Base-by-base conservation (phyloP, 2,329 filamentous ascomycete species). In the Beauveria varroae region DNA sequence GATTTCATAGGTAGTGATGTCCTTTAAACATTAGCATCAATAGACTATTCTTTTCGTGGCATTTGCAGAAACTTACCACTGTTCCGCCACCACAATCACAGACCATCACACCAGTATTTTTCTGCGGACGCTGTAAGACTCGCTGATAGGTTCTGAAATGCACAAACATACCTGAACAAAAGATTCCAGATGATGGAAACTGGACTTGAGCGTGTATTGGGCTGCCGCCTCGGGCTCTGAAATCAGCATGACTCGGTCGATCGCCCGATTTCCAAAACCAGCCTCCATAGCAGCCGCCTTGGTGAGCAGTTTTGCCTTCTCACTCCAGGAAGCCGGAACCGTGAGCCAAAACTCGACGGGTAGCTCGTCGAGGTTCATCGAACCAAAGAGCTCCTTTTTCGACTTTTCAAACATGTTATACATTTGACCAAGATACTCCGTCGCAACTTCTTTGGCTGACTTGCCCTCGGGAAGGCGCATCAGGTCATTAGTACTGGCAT, bases 151-250 rank as follows among this genome's bases (percentile, higher is more conserved):
- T 28, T 2, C 28, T 9, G 28, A 28, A 9, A 28, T 9, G 8
- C 28, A 28, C 28, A 30, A 1, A 30, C 28, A 30, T 30, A 30
- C 28, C 28, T 86, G 77, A 3, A 89, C 85, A 63, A 89, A 90
- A 22, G 40, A 22, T 18, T 62, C 53, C 1, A 64, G 3, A 18
- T 28, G 37, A 12, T 63, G 26, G 5, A 64, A 7, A 43, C 57
- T 62, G 0, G 60, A 64, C 24, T 60, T 60, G n/a, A 60, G 57
- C 1, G 49, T 47, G 16, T 60, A 60, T 1, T 53, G 57, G 3
- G 64, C 60, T 5, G 64, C 63, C 5, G 64, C 63, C 28, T 64
- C 64, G 0, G 64, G 64, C 18, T 65, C 64, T 0, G 64, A 43
- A 3, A 65, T 64, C 5, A 65, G n/a, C 50, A 51, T 53, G 16